Conservation (phyloP, 2,329 filamentous ascomycete species). For the Fusarium sp. region DNA sequence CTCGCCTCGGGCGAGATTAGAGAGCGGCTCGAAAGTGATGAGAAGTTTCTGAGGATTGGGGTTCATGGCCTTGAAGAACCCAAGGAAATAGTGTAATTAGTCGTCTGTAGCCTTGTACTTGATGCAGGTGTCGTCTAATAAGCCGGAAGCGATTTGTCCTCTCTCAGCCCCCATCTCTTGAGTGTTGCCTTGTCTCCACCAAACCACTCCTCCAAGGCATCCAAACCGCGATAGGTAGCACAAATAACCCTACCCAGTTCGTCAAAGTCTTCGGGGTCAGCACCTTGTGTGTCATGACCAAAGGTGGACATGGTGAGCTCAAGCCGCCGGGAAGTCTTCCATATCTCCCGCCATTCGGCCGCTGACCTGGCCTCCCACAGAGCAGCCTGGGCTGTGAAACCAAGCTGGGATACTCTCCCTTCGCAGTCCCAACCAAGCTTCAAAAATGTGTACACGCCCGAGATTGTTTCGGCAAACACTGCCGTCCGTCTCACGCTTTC, state of each 20-base stretch:
- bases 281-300: not conserved
- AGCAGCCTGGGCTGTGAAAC: slow-evolving; percentile 10
- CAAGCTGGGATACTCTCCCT: slow-evolving; percentile 2
- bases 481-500: slow-evolving; percentile 15
- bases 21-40: not conserved
- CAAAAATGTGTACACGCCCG: slow-evolving; percentile 6
- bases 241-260: slow-evolving; percentile 2
- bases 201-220: slow-evolving; percentile 13
- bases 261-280: slow-evolving; percentile 3
- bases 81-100: too few relatives aligned
- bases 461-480: slow-evolving; percentile 5
- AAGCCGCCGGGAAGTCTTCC: not conserved
- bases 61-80: not conserved
- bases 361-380: slow-evolving; percentile 14
- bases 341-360: slow-evolving; percentile 5
- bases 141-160: not conserved
- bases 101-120: not conserved
- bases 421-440: slow-evolving; percentile 8
- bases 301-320: slow-evolving; percentile 9
- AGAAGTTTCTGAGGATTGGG: not conserved
- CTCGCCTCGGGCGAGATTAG: not conserved
- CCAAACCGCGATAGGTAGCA: slow-evolving; percentile 1
- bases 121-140: not conserved
- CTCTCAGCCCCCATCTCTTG: slow-evolving; percentile 9
- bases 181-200: not conserved